Percentiles rank a stretch among this genome's conserved stretches.
Evolutionary conservation across 495 filamentous ascomycete genomes (phyloP).

Genomic region (Mytilinidion resinicola): DNA sequence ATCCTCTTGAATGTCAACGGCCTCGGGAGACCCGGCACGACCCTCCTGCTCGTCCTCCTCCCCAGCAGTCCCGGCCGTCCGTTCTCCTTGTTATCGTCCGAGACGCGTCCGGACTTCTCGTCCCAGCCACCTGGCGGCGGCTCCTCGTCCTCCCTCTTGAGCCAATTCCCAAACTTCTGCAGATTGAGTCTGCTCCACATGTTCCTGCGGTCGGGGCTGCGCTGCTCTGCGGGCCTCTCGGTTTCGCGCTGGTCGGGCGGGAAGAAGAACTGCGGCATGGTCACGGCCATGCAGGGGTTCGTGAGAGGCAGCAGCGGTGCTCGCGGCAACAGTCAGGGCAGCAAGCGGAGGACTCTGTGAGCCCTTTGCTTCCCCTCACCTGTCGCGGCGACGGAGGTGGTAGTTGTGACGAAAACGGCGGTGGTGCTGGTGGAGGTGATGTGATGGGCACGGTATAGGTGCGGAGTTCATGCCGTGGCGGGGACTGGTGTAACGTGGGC

Average conservation of each 20-base stretch:
- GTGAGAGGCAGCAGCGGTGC: not conserved
- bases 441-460: constrained; percentile 13
- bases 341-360: too few species aligned
- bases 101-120: constrained; percentile 11
- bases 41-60: constrained; percentile 56
- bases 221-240: constrained; percentile 18
- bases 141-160: constrained; percentile 31
- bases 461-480: constrained; percentile 21
- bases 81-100: constrained; percentile 18
- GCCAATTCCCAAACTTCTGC: constrained; percentile 31
- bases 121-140: constrained; percentile 9
- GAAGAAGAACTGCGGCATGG: constrained; percentile 22
- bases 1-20: constrained; percentile 72
- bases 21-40: constrained; percentile 73
- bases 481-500: constrained; percentile 20
- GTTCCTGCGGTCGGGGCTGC: constrained; percentile 22
- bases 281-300: not conserved
- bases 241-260: constrained; percentile 11
- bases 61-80: constrained; percentile 16
- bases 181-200: constrained; percentile 28
- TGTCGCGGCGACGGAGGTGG: not conserved
- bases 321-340: not conserved
- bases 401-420: constrained; percentile 13
- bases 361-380: not conserved
- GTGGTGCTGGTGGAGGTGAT: constrained; percentile 2